Base-by-base conservation (phyloP, 441 rosid genomes). In the Arabidopsis lyrata region DNA sequence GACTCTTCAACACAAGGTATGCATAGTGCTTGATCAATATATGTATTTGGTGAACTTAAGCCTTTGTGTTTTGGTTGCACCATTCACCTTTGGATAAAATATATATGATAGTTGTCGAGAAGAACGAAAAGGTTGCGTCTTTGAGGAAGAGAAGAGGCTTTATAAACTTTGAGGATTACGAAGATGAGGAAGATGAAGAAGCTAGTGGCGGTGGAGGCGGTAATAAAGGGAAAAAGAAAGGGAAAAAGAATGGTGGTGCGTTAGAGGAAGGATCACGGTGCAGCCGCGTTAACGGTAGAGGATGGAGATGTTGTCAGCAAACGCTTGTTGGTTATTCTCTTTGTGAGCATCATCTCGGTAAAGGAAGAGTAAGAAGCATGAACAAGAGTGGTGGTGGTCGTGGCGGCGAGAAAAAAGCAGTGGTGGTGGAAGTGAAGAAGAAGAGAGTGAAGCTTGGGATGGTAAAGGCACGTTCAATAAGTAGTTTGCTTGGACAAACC, bases 231-330 rank as follows among this genome's bases (percentile, higher is more conserved):
- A 78, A 80, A 41, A 70, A 60, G 70, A 70, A 55, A 53, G 74
- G 79, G 56, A 70, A 83, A 66, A 68, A 57, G 27, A 78, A 50
- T 8, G 86, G 86, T 34, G 83, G 88, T 69, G 83, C 75, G 34
- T 53, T 89, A 2, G 81, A 87, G 91, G 98, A 88, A 72, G 98
- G 98, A 36, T 93, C 98, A 22, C 58, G 97, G 77, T 93, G 98
- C 82, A 93, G 98, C 74, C 90, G 96, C 2, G 97, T 91, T 22
- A 93, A 93, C 41, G 98, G 98, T 39, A 82, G 97, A 75, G 98
- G 98, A 63, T 93, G 97, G 97, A 85, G 98, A 69, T 93, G 98
- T 60, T 91, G 92, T 70, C 98, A 93, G 39, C 97, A 84, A 76
- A 93, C 98, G 9, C 93, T 93, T 31, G 90, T 86, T 41, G 98